phyloP scores from a whole-genome alignment of 768 basidiomycete species.

The Psilocybe subaeruginosa region DNA sequence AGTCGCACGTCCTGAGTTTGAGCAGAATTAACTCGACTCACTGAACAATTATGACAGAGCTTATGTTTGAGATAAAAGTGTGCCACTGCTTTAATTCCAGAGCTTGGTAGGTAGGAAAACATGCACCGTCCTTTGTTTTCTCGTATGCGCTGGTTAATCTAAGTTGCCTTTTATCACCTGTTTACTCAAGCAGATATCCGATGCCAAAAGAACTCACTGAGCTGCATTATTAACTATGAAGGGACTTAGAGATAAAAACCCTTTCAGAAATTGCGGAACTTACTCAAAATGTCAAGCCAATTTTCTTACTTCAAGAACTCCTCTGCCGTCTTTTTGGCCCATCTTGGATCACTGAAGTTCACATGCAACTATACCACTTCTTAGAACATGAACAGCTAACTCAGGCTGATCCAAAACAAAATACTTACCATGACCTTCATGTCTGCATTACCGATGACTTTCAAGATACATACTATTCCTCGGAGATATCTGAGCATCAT shows the following conservation, averaged over 20 bases:
- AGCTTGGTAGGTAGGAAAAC: too few species aligned
- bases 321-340: constrained; percentile 36
- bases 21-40: constrained; percentile 3
- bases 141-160: constrained; percentile 23
- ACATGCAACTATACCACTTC: constrained; percentile 44
- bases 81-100: too few species aligned
- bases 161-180: background rate
- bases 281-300: constrained; percentile 28
- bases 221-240: constrained; percentile 29
- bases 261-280: background rate
- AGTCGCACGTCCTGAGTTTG: background rate
- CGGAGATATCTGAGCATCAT: too few species aligned
- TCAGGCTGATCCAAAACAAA: too few species aligned
- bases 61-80: background rate
- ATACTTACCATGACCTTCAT: too few species aligned
- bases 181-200: too few species aligned
- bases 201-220: constrained; percentile 14
- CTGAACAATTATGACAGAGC: constrained; percentile 26
- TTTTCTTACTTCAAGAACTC: constrained; percentile 44
- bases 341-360: constrained; percentile 39
- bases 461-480: too few species aligned
- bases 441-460: too few species aligned
- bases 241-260: background rate
- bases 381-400: too few species aligned
- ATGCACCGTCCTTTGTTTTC: constrained; percentile 26